Conservation (phyloP, 192 early-diverging fungal genomes). For the Cetraspora pellucida region DNA sequence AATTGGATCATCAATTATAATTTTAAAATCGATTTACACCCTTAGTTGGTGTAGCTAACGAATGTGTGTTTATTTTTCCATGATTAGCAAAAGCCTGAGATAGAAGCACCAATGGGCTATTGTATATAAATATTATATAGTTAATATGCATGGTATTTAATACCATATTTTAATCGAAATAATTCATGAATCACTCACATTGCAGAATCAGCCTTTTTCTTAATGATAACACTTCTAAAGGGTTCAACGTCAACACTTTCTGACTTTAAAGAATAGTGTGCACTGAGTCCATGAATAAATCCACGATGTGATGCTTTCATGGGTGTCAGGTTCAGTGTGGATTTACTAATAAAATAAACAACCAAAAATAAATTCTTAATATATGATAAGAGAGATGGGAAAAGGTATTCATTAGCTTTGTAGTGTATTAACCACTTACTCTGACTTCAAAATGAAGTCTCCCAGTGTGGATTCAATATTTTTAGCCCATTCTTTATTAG, state of each 20-base stretch:
- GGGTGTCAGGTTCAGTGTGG: slow-evolving; percentile 64
- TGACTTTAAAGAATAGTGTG: slow-evolving; percentile 71
- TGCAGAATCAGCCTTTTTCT: slow-evolving; percentile 48
- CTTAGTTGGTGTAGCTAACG: background rate
- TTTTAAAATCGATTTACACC: too few species aligned
- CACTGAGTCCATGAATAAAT: slow-evolving; percentile 73
- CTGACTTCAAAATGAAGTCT: slow-evolving; percentile 45
- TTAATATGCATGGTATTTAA: background rate
- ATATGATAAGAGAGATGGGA: too few species aligned
- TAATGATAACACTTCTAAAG: slow-evolving; percentile 65
- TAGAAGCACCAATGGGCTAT: background rate
- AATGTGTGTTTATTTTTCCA: background rate
- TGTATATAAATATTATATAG: background rate
- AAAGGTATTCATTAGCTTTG: too few species aligned
- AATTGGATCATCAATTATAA: too few species aligned
- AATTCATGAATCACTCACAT: slow-evolving; percentile 33
- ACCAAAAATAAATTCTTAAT: too few species aligned
- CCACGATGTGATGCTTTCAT: slow-evolving; percentile 67
- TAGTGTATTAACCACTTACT: background rate
- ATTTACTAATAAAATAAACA: slow-evolving; percentile 26
- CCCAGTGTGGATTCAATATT: slow-evolving; percentile 67
- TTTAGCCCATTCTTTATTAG: slow-evolving; percentile 66
- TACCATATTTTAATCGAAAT: background rate
- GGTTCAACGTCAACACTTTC: slow-evolving; percentile 84
- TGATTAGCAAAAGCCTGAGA: background rate